Conservation (phyloP, 2,329 filamentous ascomycete species). For the Penicillium sp. region DNA sequence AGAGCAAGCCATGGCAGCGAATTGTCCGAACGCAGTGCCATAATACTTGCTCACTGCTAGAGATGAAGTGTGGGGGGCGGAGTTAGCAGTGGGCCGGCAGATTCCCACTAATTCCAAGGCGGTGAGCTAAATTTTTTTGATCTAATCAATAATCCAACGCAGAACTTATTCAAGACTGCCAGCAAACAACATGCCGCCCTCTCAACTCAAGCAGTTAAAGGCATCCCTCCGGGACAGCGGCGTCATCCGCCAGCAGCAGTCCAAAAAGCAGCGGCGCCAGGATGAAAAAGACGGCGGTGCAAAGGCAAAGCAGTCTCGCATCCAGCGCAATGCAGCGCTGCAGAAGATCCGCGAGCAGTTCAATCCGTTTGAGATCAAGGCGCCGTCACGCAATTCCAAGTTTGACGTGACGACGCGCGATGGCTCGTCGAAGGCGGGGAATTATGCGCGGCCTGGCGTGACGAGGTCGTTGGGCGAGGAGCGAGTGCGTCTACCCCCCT, state of each 20-base stretch:
- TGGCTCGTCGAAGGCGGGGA: constrained; percentile 45
- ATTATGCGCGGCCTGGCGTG: constrained; percentile 73
- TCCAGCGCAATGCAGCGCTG: constrained; percentile 72
- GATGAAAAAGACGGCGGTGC: constrained; percentile 60
- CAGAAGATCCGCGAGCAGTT: constrained; percentile 89
- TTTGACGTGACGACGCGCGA: constrained; percentile 75
- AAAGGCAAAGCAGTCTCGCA: constrained; percentile 64
- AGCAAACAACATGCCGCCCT: constrained; percentile 70
- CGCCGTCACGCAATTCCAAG: constrained; percentile 71
- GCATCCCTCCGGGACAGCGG: constrained; percentile 84
- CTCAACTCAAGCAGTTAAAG: constrained; percentile 94
- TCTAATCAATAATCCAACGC: no score
- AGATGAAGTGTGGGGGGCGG: neutral
- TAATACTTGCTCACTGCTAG: neutral
- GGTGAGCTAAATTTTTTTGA: constrained; percentile 32
- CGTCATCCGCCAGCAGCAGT: constrained; percentile 84
- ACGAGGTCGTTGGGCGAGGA: constrained; percentile 85
- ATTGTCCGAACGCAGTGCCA: constrained; percentile 10
- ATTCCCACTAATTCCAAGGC: constrained; percentile 25
- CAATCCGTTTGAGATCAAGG: constrained; percentile 95
- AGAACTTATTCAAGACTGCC: neutral
- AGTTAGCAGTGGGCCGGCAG: constrained; percentile 21
- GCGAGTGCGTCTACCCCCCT: constrained; percentile 52
- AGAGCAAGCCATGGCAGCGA: constrained; percentile 13
- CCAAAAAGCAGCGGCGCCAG: constrained; percentile 88